Evolutionary conservation across 2,329 filamentous ascomycete species (phyloP).

Genomic region (Fonsecaea monophora): DNA sequence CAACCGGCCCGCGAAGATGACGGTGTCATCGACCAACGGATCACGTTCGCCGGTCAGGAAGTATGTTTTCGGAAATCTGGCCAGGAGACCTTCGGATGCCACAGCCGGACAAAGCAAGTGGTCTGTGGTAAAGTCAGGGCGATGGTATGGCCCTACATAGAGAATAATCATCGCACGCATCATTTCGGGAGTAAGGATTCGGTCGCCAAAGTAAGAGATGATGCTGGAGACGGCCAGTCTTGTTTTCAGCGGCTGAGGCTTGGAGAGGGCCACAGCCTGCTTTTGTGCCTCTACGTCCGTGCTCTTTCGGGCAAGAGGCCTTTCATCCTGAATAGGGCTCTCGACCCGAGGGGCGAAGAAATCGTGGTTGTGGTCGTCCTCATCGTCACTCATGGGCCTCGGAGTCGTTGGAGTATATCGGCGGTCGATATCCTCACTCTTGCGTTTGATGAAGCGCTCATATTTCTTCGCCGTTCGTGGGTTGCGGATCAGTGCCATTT

Average conservation of each 20-base stretch:
- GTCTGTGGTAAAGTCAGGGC: slow-evolving; percentile 90
- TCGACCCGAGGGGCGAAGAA: slow-evolving; percentile 44
- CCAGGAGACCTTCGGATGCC: slow-evolving; percentile 81
- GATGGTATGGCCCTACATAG: slow-evolving; percentile 91
- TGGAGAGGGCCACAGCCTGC: slow-evolving; percentile 45
- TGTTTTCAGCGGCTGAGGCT: slow-evolving; percentile 68
- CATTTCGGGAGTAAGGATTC: slow-evolving; percentile 94
- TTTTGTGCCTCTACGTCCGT: slow-evolving; percentile 47
- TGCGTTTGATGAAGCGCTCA: slow-evolving; percentile 75
- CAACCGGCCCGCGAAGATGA: slow-evolving; percentile 91
- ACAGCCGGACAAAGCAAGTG: slow-evolving; percentile 89
- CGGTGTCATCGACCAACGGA: slow-evolving; percentile 93
- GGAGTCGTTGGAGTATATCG: slow-evolving; percentile 81
- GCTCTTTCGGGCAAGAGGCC: slow-evolving; percentile 39
- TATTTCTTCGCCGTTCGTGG: slow-evolving; percentile 65
- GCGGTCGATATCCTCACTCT: slow-evolving; percentile 71
- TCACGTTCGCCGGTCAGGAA: slow-evolving; percentile 95
- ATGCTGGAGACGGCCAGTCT: slow-evolving; percentile 94
- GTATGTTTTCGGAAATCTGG: slow-evolving; percentile 90
- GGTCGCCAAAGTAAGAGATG: slow-evolving; percentile 97
- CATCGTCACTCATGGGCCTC: slow-evolving; percentile 74
- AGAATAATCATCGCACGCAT: slow-evolving; percentile 99
- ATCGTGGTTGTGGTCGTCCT: slow-evolving; percentile 53
- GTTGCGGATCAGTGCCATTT: slow-evolving; percentile 92
- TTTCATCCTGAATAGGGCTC: slow-evolving; percentile 34